phyloP scores from a whole-genome alignment of 1,139 yeast genomes.

The Scheffersomyces lignicola region DNA sequence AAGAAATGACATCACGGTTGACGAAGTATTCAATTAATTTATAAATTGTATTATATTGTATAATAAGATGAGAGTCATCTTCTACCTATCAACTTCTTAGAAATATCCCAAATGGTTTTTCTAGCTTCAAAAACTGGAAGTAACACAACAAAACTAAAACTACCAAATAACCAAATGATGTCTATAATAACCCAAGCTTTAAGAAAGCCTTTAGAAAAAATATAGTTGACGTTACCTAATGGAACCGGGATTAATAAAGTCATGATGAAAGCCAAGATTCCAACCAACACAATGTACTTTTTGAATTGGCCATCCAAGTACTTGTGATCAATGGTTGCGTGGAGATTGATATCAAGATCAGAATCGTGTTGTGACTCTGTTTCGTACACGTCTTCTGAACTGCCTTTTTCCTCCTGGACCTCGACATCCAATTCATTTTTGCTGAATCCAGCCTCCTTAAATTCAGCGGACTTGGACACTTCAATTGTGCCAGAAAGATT shows the following conservation, averaged over 20 bases:
- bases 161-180: conserved; percentile 19
- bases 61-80: not conserved
- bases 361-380: conserved; percentile 6
- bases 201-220: conserved; percentile 18
- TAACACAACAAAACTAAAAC: conserved; percentile 17
- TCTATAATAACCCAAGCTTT: conserved; percentile 17
- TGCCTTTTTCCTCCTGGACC: conserved; percentile 4
- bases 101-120: conserved; percentile 11
- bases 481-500: conserved; percentile 1
- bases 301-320: conserved; percentile 19
- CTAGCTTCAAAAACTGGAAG: conserved; percentile 19
- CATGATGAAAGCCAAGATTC: conserved; percentile 13
- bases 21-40: not conserved
- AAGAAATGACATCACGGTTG: conserved; percentile 5
- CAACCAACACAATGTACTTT: conserved; percentile 17
- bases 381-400: conserved; percentile 4
- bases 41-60: no score
- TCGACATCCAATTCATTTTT: conserved; percentile 4
- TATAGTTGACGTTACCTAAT: conserved; percentile 16
- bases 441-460: conserved; percentile 6
- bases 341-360: conserved; percentile 11
- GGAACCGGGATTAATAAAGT: conserved; percentile 19
- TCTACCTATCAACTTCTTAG: not conserved
- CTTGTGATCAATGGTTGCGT: conserved; percentile 14
- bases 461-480: conserved; percentile 2